phyloP scores from a whole-genome alignment of 495 filamentous ascomycete species.

The Aspergillus saccharolyticus region DNA sequence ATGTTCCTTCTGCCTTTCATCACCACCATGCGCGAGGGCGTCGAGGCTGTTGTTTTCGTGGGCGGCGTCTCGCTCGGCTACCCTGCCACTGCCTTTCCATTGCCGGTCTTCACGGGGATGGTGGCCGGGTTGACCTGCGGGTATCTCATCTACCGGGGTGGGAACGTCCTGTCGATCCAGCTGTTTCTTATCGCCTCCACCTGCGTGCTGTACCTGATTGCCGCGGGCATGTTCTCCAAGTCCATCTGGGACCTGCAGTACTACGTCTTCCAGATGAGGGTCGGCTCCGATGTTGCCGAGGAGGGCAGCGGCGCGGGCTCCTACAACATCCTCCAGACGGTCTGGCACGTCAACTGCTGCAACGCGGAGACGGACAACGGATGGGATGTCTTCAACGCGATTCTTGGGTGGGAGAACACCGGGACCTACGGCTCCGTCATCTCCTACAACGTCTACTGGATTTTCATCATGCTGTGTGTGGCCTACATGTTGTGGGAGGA shows the following conservation, averaged over 20 bases:
- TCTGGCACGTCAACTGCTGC: constrained; percentile 95
- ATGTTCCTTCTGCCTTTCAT: constrained; percentile 82
- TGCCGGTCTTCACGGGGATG: constrained; percentile 67
- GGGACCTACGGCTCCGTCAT: constrained; percentile 77
- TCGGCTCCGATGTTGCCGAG: constrained; percentile 72
- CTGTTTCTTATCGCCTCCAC: constrained; percentile 77
- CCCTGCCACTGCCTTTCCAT: constrained; percentile 66
- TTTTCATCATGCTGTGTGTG: constrained; percentile 35
- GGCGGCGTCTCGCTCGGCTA: constrained; percentile 73
- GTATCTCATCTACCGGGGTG: constrained; percentile 69
- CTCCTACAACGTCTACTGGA: constrained; percentile 84
- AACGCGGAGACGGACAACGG: constrained; percentile 66
- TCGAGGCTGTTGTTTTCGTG: constrained; percentile 78
- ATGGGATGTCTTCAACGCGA: constrained; percentile 87
- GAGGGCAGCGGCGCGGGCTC: constrained; percentile 74
- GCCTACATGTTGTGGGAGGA: constrained; percentile 25
- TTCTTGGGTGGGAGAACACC: constrained; percentile 80
- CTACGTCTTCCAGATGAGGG: constrained; percentile 56
- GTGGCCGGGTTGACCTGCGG: constrained; percentile 58
- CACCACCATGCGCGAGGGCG: constrained; percentile 76
- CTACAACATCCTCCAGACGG: constrained; percentile 77
- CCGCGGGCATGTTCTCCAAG: constrained; percentile 74
- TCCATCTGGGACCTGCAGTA: constrained; percentile 68
- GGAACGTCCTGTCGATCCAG: constrained; percentile 62
- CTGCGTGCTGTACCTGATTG: constrained; percentile 81